Base-by-base conservation (phyloP, 2,329 filamentous ascomycete genomes). In the Verticillium nonalfalfae region DNA sequence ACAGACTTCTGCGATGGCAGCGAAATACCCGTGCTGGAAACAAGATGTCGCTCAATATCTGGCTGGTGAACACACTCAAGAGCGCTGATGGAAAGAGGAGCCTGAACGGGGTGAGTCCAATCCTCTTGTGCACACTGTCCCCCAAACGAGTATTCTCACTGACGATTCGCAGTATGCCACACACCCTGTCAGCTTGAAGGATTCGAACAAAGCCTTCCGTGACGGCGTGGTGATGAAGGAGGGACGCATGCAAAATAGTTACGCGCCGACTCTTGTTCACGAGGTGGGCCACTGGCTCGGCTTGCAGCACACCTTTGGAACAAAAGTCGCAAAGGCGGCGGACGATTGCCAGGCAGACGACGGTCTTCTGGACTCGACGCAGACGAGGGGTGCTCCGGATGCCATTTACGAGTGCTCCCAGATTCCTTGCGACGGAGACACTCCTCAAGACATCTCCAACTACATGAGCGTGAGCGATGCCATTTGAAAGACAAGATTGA, bases 11-110 rank as follows among this genome's bases (percentile, higher is more conserved):
- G 39, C 39, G 39, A n/a, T 81, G 81, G 78, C 80, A 80, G 74
- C 68, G 67, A 33, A 65, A 74, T 33, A 75, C 81, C 50, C 76
- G 78, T 67, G 74, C 77, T 69, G 76, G 76, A 61, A 71, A 66
- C 56, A 78, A 77, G 67, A 59, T 26, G 31, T 34, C 36, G 35
- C 58, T 59, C 31, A 59, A 59, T 40, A 26, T 59, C 26, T 40
- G 39, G 39, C 39, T 40, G 15, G 52, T 56, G 11, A 56, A 56
- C n/a, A 18, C 21, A 7, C 52, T 56, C 21, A 56, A 33, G 11
- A 26, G 33, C 21, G 52, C 21, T 13, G 33, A 56, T 26, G 18
- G 52, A 7, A 35, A 18, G 33, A 56, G 13, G n/a, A 14, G n/a
- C 11, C 52, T 56, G 26, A 14, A 18, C 33, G 52, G 52, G 15